A percentile compares a stretch with the other conserved stretches of the same genome.
phyloP scores from a whole-genome alignment of 2,329 filamentous ascomycete genomes.

The Cryphonectria carpinicola region DNA sequence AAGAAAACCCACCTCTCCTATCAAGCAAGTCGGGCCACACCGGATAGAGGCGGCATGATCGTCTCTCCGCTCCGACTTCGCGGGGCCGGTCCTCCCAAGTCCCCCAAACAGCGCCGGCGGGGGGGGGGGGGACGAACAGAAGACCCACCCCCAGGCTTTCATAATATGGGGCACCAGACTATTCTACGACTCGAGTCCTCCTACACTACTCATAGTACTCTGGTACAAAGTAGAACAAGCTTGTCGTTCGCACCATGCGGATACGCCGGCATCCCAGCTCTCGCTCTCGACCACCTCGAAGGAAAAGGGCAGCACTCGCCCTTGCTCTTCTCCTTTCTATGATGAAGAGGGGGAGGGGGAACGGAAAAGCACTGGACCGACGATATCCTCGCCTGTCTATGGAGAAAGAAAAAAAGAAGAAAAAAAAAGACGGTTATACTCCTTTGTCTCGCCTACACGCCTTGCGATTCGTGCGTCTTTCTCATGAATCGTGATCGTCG shows the following conservation, averaged over 20 bases:
- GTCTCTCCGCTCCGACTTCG: background rate
- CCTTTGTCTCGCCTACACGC: background rate
- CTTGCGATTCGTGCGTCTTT: slow-evolving; percentile 4
- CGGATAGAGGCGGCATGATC: background rate
- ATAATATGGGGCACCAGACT: background rate
- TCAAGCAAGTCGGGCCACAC: background rate
- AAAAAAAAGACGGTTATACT: background rate
- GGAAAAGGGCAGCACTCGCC: background rate
- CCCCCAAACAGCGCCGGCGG: background rate
- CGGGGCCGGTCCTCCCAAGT: background rate
- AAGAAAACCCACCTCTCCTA: background rate
- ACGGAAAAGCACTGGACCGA: background rate
- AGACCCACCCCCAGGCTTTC: background rate
- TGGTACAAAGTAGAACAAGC: too few relatives aligned
- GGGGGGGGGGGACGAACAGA: background rate
- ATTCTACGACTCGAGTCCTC: background rate
- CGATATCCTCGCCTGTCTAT: background rate
- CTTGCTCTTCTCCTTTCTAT: background rate
- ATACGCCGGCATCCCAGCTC: background rate
- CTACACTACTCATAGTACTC: background rate
- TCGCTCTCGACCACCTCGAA: background rate
- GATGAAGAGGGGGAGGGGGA: background rate
- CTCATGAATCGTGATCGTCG: background rate
- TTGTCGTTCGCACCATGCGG: too few relatives aligned
- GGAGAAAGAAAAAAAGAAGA: too few relatives aligned